Evolutionary conservation across 2,329 filamentous ascomycete species (phyloP).

Genomic region (Sclerotinia spermophila): DNA sequence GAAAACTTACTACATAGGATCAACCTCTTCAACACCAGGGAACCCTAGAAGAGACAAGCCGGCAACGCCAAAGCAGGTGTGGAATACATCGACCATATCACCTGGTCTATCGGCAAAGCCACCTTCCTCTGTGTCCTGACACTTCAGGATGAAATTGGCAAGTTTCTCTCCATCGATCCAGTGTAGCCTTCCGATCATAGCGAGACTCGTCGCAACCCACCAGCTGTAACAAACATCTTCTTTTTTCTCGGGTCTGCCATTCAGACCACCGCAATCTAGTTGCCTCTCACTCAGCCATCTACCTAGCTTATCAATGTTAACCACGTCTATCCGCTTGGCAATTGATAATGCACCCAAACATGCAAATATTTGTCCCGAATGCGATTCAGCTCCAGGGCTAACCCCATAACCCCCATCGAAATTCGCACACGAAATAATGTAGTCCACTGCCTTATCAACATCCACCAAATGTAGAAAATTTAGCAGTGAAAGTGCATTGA

Average conservation of each 20-base stretch:
- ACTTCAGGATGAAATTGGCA: constrained; percentile 75
- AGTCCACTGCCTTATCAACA: constrained; percentile 72
- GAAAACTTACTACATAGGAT: constrained; percentile 72
- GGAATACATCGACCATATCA: constrained; percentile 96
- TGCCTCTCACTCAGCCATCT: constrained; percentile 94
- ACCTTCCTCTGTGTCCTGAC: constrained; percentile 80
- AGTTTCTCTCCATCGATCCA: constrained; percentile 90
- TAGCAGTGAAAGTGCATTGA: constrained; percentile 86
- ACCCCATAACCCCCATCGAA: constrained; percentile 94
- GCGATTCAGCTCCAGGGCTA: constrained; percentile 85
- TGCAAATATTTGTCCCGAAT: constrained; percentile 93
- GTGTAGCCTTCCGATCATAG: constrained; percentile 81
- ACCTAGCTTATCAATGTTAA: constrained; percentile 77
- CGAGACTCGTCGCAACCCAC: constrained; percentile 93
- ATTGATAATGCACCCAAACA: constrained; percentile 87
- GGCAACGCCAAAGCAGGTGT: constrained; percentile 84
- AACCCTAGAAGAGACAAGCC: constrained; percentile 81
- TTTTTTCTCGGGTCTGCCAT: constrained; percentile 90
- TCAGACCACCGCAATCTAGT: constrained; percentile 79
- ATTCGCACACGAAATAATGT: constrained; percentile 81
- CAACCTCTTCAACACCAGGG: constrained; percentile 72
- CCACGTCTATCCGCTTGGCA: constrained; percentile 73
- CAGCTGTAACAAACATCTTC: constrained; percentile 99
- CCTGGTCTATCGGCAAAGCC: constrained; percentile 88
- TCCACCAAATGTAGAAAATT: constrained; percentile 70